Evolutionary conservation across 2,329 filamentous ascomycete species (phyloP).

Genomic region (Sporothrix sp.): DNA sequence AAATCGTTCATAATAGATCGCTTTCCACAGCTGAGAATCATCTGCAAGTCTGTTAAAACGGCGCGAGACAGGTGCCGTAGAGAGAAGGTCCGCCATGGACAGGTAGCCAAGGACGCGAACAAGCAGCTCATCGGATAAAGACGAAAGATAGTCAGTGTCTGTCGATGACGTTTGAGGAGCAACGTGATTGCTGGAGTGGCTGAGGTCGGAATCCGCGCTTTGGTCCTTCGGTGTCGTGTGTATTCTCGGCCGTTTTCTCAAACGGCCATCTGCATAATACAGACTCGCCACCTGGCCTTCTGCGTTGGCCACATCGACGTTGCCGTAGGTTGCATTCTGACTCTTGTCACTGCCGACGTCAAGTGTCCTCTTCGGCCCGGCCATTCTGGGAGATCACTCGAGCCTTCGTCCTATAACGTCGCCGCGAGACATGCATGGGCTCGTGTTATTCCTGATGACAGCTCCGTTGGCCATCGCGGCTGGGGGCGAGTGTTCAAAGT

Average conservation of each 20-base stretch:
- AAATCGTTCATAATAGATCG: constrained; percentile 77
- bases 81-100: constrained; percentile 57
- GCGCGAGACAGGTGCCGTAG: constrained; percentile 55
- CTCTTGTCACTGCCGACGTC: not conserved
- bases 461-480: no score
- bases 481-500: no score
- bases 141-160: constrained; percentile 54
- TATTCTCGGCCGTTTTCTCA: not conserved
- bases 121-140: constrained; percentile 77
- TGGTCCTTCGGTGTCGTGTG: not conserved
- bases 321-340: not conserved
- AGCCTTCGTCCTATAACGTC: not conserved
- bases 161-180: not conserved
- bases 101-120: constrained; percentile 74
- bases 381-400: not conserved
- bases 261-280: not conserved
- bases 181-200: no score
- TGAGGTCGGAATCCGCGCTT: no score
- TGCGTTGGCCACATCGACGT: not conserved
- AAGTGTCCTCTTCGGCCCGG: not conserved
- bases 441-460: no score
- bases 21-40: constrained; percentile 87
- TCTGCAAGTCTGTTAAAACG: constrained; percentile 63
- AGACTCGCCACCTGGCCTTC: no score
- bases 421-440: not conserved